Conservation (phyloP, 2,329 filamentous ascomycete species). For the Stachybotrys chartarum region DNA sequence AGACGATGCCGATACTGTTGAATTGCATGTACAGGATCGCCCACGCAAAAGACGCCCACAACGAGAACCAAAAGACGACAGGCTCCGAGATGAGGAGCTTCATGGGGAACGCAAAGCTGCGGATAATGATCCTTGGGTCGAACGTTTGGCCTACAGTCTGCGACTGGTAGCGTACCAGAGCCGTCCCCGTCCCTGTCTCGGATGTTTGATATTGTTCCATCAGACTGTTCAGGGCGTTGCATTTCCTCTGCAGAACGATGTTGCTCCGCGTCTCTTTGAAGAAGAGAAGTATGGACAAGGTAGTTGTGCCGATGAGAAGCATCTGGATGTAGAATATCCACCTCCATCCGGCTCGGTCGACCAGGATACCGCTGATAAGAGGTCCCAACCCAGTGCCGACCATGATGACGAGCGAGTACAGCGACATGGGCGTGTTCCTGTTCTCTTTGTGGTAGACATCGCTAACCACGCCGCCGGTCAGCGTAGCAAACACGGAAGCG, state of each 20-base stretch:
- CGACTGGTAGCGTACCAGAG: constrained; percentile 4
- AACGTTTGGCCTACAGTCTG: constrained; percentile 10
- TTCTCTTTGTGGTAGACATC: constrained; percentile 58
- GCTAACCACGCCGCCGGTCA: constrained; percentile 59
- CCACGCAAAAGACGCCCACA: constrained; percentile 68
- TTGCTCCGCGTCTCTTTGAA: constrained; percentile 64
- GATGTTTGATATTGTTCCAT: constrained; percentile 17
- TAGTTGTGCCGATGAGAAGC: constrained; percentile 49
- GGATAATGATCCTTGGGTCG: constrained; percentile 14
- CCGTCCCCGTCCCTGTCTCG: background rate
- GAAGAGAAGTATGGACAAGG: constrained; percentile 47
- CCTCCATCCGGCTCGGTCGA: constrained; percentile 50
- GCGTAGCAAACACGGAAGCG: constrained; percentile 36
- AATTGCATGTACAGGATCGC: constrained; percentile 60
- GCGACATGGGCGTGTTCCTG: constrained; percentile 61
- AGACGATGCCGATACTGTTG: constrained; percentile 55
- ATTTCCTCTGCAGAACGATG: constrained; percentile 56
- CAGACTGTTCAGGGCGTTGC: constrained; percentile 43
- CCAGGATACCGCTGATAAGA: constrained; percentile 50
- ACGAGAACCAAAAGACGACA: constrained; percentile 58
- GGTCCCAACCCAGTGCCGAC: constrained; percentile 59
- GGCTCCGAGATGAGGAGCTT: constrained; percentile 49
- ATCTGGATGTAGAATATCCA: constrained; percentile 65
- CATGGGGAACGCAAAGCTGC: constrained; percentile 22
- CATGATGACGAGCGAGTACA: constrained; percentile 56